Evolutionary conservation across 192 early-diverging fungal species (phyloP).

Genomic region (Jimgerdemannia flammicorona): DNA sequence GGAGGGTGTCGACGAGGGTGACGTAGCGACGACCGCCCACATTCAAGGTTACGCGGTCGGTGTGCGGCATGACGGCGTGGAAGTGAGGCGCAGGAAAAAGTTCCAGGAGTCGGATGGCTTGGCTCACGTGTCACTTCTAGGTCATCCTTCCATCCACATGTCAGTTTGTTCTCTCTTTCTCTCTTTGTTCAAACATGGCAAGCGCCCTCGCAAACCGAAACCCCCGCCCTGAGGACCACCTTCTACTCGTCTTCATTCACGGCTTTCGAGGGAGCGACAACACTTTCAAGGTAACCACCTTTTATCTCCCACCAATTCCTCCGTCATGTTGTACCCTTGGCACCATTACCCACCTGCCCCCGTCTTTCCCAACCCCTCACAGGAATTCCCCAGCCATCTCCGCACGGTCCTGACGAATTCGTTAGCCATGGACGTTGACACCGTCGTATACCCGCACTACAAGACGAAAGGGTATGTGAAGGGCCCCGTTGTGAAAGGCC

Average conservation of each 20-base stretch:
- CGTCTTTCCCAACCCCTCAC: conserved; percentile 2
- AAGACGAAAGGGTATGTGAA: conserved; percentile 44
- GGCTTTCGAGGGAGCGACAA: conserved; percentile 53
- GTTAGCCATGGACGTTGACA: conserved; percentile 34
- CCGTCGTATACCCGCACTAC: conserved; percentile 53
- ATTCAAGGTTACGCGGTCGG: no score
- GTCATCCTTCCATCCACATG: no score
- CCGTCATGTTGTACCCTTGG: no score
- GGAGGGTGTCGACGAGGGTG: neutral
- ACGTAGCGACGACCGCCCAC: no score
- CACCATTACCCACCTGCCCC: no score
- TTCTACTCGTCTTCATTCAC: conserved; percentile 54
- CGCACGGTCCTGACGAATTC: conserved; percentile 40
- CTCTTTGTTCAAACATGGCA: no score
- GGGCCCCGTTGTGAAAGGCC: neutral
- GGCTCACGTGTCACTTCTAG: no score
- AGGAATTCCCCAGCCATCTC: conserved; percentile 52
- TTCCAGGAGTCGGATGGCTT: no score
- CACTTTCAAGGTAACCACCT: conserved; percentile 33
- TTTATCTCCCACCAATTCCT: no score
- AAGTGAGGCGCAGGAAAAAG: no score
- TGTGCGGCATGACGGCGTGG: no score
- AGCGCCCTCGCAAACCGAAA: neutral
- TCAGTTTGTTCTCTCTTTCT: no score
- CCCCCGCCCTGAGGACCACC: conserved; percentile 17